Evolutionary conservation across 371 early-diverging fungal species (phyloP), one percentile per base, ranked within the genome.

Genomic region (Actinomortierella ambigua): DNA sequence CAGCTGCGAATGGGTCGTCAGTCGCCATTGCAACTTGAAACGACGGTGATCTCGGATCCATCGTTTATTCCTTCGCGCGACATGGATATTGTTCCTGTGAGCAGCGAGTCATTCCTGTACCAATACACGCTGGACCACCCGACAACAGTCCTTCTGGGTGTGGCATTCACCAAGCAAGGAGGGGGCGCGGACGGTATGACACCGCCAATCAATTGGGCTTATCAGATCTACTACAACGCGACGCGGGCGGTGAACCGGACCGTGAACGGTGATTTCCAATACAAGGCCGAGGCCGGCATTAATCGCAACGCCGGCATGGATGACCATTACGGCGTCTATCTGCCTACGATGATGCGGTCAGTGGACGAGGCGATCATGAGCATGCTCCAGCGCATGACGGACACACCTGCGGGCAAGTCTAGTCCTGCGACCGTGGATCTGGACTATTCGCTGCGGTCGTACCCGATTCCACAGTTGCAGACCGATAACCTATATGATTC

Each of bases 141-240:
- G n/a, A 90, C 90, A 62, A 63, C 77, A 8, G 90, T 90, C n/a
- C 59, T 65, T 2, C 86, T 87, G 75, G 89, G 81, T 40, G 69
- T 78, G 22, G 69, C 61, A 17, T 81, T 81, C 47, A 71, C 57
- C 23, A 65, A 64, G 47, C 47, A 63, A 29, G 43, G 46, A 0
- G 63, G 70, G 0, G 57, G 63, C 4, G 27, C 40, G 23, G 65
- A 61, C 8, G 34, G 34, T 11, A 34, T 34, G 34, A 34, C 34
- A 1, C 59, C 66, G n/a, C 68, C 79, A 27, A 61, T 75, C 22
- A 81, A 83, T 55, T 78, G 83, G 61, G 81, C 78, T 52, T 90
- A 89, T 63, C 90, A 89, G 63, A 48, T 88, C 43, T 90, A 89
- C 84, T 87, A 79, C 76, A 90, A 90, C 65, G 77, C 77, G 43